phyloP scores from a whole-genome alignment of 2,329 filamentous ascomycete species.

The Xylaria polymorpha region DNA sequence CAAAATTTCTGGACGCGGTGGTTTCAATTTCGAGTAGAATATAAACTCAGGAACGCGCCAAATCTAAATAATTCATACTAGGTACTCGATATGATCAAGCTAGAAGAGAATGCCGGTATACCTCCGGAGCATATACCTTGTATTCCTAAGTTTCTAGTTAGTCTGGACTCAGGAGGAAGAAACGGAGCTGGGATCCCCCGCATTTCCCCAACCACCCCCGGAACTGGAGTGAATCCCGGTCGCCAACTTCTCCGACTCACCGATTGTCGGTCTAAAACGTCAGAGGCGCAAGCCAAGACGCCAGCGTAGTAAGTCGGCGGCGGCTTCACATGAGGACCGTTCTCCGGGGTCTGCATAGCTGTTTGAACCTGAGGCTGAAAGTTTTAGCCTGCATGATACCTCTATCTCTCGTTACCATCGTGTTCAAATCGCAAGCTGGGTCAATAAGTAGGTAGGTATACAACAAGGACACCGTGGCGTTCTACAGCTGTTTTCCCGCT shows the following conservation, averaged over 20 bases:
- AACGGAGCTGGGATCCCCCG: conserved; percentile 28
- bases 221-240: conserved; percentile 5
- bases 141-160: background rate
- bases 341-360: background rate
- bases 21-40: background rate
- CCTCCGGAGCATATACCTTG: background rate
- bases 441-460: background rate
- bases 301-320: background rate
- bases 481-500: background rate
- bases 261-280: background rate
- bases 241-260: background rate
- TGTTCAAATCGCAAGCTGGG: background rate
- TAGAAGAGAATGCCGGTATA: background rate
- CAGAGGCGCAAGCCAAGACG: background rate
- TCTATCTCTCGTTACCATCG: background rate
- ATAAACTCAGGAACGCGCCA: background rate
- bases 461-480: too few relatives aligned
- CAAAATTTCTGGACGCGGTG: background rate
- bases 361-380: background rate
- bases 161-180: background rate
- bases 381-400: background rate
- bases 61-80: background rate
- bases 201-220: conserved; percentile 41
- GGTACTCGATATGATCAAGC: background rate
- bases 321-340: background rate